Conservation (phyloP, 768 basidiomycete species). For the Termitomyces sp. region DNA sequence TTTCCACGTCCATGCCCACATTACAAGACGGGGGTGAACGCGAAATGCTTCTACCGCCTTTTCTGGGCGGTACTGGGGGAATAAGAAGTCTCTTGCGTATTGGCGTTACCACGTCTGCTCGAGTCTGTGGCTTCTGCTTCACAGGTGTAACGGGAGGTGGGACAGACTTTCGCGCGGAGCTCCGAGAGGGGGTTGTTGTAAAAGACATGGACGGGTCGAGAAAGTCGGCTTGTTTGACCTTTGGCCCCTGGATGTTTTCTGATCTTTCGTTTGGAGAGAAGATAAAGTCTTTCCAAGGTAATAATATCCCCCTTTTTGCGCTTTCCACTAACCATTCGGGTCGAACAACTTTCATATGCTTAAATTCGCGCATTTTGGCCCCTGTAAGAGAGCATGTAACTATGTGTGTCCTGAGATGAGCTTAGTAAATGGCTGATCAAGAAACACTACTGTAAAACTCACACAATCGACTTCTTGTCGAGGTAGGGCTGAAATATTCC, state of each 20-base stretch:
- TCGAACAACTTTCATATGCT: slow-evolving; percentile 82
- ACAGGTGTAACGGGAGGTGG: slow-evolving; percentile 3
- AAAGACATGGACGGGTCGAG: slow-evolving; percentile 14
- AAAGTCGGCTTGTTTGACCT: slow-evolving; percentile 30
- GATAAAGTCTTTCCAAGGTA: slow-evolving; percentile 78
- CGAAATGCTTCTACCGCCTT: background rate
- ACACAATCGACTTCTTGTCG: slow-evolving; percentile 72
- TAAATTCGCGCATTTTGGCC: slow-evolving; percentile 83
- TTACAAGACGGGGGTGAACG: background rate
- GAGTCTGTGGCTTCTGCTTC: slow-evolving; percentile 1
- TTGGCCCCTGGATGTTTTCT: slow-evolving; percentile 45
- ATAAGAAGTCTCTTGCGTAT: background rate
- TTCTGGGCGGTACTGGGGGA: background rate
- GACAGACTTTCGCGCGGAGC: background rate
- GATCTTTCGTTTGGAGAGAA: slow-evolving; percentile 44
- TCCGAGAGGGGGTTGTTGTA: background rate
- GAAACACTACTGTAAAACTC: slow-evolving; percentile 20
- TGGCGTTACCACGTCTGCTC: background rate
- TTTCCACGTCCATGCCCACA: background rate
- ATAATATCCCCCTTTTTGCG: slow-evolving; percentile 53
- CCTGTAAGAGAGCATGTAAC: slow-evolving; percentile 89
- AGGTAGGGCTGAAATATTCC: slow-evolving; percentile 83
- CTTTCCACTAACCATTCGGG: slow-evolving; percentile 90
- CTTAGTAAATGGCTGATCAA: background rate
- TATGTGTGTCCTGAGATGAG: slow-evolving; percentile 68